phyloP scores from a whole-genome alignment of 23 red algal species.

The Cyanidioschyzon merolae region DNA sequence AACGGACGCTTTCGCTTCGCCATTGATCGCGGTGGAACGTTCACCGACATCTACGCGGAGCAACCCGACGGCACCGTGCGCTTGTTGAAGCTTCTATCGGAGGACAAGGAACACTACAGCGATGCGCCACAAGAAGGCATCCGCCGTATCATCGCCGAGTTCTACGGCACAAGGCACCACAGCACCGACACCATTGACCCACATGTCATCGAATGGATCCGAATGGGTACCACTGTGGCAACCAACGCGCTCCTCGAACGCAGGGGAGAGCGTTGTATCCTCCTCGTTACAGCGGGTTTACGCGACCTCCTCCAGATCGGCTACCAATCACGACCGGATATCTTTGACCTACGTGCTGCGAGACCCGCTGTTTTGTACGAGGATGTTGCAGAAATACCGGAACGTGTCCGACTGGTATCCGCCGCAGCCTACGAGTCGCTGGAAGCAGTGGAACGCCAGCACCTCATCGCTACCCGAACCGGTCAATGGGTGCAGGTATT shows the following conservation, averaged over 20 bases:
- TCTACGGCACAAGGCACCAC: neutral
- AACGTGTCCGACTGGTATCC: conserved; percentile 31
- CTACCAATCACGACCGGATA: conserved; percentile 60
- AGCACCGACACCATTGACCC: neutral
- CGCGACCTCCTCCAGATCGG: conserved; percentile 60
- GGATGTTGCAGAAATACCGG: conserved; percentile 27
- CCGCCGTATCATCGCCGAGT: conserved; percentile 45
- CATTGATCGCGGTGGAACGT: conserved; percentile 98
- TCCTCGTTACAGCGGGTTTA: conserved; percentile 67
- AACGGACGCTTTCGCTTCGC: conserved; percentile 21
- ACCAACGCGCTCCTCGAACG: conserved; percentile 93
- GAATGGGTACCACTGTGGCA: conserved; percentile 96
- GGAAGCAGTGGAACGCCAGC: neutral
- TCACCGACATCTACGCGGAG: conserved; percentile 84
- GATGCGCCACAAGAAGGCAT: conserved; percentile 93
- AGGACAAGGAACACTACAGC: conserved; percentile 61
- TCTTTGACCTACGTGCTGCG: conserved; percentile 77
- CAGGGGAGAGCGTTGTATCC: conserved; percentile 46
- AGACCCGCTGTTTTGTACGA: conserved; percentile 42
- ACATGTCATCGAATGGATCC: conserved; percentile 55
- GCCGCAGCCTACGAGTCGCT: neutral
- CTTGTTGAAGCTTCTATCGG: conserved; percentile 78
- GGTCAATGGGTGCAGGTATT: conserved; percentile 15
- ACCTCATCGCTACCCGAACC: neutral
- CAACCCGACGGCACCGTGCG: neutral